Percentiles rank a stretch among this genome's conserved stretches.
phyloP scores from a whole-genome alignment of 2,329 filamentous ascomycete species.

The Sordariomycetes sp. region DNA sequence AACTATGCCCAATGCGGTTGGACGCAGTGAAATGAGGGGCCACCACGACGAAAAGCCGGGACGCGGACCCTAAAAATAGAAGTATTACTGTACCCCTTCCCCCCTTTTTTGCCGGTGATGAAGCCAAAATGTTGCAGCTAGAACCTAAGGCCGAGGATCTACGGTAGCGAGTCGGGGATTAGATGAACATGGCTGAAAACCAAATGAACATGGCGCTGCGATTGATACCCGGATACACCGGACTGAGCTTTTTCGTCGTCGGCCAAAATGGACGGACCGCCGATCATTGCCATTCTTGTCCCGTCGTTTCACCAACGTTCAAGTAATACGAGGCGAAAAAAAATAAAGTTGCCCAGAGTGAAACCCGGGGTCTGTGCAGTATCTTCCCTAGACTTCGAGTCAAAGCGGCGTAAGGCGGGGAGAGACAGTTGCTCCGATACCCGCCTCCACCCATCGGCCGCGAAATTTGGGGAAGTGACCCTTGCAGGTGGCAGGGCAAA shows the following conservation, averaged over 20 bases:
- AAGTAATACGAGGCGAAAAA: not conserved
- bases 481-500: not conserved
- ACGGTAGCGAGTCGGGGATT: not conserved
- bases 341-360: not conserved
- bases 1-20: not conserved
- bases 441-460: not conserved
- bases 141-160: not conserved
- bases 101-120: not conserved
- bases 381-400: not conserved
- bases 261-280: not conserved
- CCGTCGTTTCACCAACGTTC: not conserved
- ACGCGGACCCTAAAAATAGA: not conserved
- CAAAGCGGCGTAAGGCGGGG: not conserved
- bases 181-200: not conserved
- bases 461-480: not conserved
- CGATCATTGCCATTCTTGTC: not conserved
- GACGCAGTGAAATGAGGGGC: not conserved
- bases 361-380: not conserved
- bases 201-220: not conserved
- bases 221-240: not conserved
- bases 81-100: not conserved
- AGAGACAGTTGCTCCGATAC: not conserved
- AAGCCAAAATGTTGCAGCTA: not conserved
- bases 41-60: not conserved
- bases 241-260: not conserved